Evolutionary conservation across 176 grass and related monocot genomes (phyloP), one percentile per base, ranked within the genome.

Genomic region (Zea luxurians): DNA sequence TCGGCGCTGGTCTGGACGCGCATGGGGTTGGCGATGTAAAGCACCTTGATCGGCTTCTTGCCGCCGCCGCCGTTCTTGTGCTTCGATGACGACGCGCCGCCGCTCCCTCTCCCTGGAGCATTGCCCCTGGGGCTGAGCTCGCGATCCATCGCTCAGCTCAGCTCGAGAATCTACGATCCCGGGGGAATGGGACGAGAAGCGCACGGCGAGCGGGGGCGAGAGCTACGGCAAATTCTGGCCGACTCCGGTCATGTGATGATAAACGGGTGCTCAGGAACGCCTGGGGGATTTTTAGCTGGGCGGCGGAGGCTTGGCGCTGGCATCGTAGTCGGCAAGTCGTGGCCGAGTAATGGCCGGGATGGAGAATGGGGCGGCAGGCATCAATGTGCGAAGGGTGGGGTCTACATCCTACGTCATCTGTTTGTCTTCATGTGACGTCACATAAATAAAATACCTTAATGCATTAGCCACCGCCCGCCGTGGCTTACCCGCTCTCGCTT

Each of bases 1-100:
- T 66, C 80, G 46, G 85, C 82, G 75, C 37, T 90, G 68, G 93
- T 82, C 59, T 86, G 86, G 57, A 96, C 86, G 76, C 90, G 66
- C 93, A 96, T 83, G 64, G 93, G 93, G 80, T 96, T 96, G 61
- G 87, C 85, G 84, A 96, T 96, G 87, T 96, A 92, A 52, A 96
- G 90, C 52, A 96, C 93, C 90, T 92, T 96, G 62, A 96, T 67
- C 53, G 87, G 84, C 85, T 92, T 92, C 90, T 87, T 93, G 16
- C 85, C 75, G 38, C 81, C 70, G 13, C 80, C 48, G 8, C 71
- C 69, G 12, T 38, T 66, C 49, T 48, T 64, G 34, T 83, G 35
- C 67, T 36, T 87, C 48, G 64, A 73, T 8, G 84, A 58, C 76
- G 76, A 8, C 49, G 63, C 52, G 74, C 59, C 68, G 62, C 69